Percentiles rank a stretch among this genome's conserved stretches.
Conservation (phyloP, 257 asterid genomes). For the Scutellaria barbata region DNA sequence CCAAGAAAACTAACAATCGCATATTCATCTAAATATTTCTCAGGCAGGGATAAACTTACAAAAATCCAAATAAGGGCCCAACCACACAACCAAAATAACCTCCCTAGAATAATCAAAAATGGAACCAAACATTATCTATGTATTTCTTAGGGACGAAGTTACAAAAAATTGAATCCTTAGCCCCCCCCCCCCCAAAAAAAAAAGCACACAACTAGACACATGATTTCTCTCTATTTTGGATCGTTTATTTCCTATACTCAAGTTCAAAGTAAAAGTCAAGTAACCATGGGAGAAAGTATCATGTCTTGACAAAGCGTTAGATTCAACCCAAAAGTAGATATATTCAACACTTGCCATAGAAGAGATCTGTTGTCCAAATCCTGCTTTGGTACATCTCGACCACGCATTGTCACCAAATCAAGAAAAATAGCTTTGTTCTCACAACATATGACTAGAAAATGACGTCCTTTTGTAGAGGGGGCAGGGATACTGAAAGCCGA, state of each 20-base stretch:
- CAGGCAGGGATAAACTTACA: no score
- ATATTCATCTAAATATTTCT: slow-evolving; percentile 7
- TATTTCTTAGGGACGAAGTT: background rate
- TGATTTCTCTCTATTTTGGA: slow-evolving; percentile 23
- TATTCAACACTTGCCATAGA: slow-evolving; percentile 61
- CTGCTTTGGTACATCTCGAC: slow-evolving; percentile 98
- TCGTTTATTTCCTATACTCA: slow-evolving; percentile 1
- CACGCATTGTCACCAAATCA: slow-evolving; percentile 98
- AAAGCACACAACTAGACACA: slow-evolving; percentile 1
- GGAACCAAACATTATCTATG: background rate
- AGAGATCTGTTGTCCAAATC: slow-evolving; percentile 96
- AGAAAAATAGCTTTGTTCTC: slow-evolving; percentile 96
- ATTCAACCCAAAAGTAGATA: background rate
- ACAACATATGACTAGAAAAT: slow-evolving; percentile 96
- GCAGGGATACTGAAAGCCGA: slow-evolving; percentile 88
- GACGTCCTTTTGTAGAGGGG: slow-evolving; percentile 94
- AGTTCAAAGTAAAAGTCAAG: background rate
- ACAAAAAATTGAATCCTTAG: slow-evolving; percentile 1
- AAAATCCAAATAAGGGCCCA: background rate
- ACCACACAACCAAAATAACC: background rate
- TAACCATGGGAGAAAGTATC: slow-evolving; percentile 4
- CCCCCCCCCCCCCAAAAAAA: background rate
- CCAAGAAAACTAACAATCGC: background rate
- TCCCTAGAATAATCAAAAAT: slow-evolving; percentile 8
- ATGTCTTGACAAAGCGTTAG: slow-evolving; percentile 19